Evolutionary conservation across 2,329 filamentous ascomycete species (phyloP).

Genomic region (Claviceps sp.): DNA sequence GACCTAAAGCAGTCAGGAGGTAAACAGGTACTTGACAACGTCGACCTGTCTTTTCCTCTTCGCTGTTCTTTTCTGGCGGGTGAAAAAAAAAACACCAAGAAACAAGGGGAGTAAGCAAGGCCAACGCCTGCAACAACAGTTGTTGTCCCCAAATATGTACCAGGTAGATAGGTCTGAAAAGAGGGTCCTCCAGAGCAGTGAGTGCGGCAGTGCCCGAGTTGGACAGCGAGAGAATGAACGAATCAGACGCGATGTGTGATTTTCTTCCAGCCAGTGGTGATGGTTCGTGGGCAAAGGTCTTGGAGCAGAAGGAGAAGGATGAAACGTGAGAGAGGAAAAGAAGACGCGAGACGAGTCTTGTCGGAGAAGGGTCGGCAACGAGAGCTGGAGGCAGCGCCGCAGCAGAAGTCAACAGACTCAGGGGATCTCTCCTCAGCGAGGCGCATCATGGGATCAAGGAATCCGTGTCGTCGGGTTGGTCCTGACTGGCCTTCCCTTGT

Average conservation of each 20-base stretch:
- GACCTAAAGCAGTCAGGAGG: background rate
- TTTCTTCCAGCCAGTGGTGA: background rate
- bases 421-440: constrained; percentile 2
- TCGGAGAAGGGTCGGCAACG: background rate
- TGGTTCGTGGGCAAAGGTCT: background rate
- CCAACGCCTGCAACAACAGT: background rate
- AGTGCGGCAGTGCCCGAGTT: background rate
- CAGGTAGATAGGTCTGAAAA: background rate
- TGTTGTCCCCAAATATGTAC: background rate
- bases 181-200: constrained; percentile 5
- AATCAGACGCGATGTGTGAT: background rate
- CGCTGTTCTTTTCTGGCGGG: background rate
- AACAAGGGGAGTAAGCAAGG: background rate
- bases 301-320: background rate
- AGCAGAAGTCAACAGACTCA: background rate
- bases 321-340: background rate
- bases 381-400: background rate
- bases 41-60: background rate
- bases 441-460: background rate
- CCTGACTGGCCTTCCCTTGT: too few species aligned
- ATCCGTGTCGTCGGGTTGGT: background rate
- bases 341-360: background rate
- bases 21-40: background rate
- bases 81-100: background rate
- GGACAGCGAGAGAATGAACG: background rate